These are phyloP conservation scores for Jackrogersella multiformis DNA, from an alignment of 495 filamentous ascomycete species.

Conservation along the genomic window DNA sequence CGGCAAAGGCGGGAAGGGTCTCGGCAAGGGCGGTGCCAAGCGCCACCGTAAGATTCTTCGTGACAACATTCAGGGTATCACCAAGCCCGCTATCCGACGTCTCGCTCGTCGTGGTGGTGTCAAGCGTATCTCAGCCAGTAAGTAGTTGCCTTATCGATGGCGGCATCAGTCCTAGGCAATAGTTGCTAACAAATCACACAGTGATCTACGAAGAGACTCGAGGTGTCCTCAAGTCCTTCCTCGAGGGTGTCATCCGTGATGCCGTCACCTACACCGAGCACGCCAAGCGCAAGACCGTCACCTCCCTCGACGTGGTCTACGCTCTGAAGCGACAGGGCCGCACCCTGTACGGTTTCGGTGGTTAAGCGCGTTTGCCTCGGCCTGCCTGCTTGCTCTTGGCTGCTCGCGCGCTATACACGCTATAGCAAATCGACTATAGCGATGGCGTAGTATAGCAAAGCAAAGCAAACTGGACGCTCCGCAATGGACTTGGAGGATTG, in stretches of 20 bases:
- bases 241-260: constrained; percentile 99
- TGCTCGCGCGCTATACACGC: background rate
- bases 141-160: constrained; percentile 44
- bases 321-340: constrained; percentile 93
- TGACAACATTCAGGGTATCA: constrained; percentile 99
- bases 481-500: constrained; percentile 18
- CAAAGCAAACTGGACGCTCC: background rate
- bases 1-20: constrained; percentile 96
- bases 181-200: constrained; percentile 49
- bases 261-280: constrained; percentile 98
- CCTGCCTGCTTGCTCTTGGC: background rate
- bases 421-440: background rate
- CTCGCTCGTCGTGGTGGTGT: constrained; percentile 99
- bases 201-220: constrained; percentile 99
- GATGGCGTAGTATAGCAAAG: background rate
- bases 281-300: constrained; percentile 98
- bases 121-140: constrained; percentile 99
- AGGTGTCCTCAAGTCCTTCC: constrained; percentile 99
- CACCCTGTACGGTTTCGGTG: constrained; percentile 97
- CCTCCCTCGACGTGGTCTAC: constrained; percentile 93
- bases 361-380: constrained; percentile 63
- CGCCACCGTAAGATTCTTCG: constrained; percentile 99
- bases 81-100: constrained; percentile 99
- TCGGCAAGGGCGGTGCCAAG: constrained; percentile 87
- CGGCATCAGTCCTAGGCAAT: background rate